A percentile compares a stretch with the other conserved stretches of the same genome.
Conservation (phyloP, 208 protist species). For the Acanthamoeba polyphaga region DNA sequence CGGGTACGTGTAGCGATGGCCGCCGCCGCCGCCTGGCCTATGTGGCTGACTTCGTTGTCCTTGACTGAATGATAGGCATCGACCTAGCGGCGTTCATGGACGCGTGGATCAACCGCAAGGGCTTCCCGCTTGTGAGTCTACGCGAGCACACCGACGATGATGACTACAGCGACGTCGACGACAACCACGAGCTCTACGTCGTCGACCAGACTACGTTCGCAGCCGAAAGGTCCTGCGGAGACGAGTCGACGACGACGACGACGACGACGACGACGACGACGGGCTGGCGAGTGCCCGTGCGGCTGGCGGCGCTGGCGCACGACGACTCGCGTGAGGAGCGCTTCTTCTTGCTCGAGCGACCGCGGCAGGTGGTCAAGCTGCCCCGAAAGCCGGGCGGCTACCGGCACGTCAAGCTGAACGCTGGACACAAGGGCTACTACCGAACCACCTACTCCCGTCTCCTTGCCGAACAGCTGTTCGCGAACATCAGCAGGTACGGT, state of each 20-base stretch:
- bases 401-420: conserved; percentile 81
- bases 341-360: conserved; percentile 41
- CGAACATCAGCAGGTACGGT: background rate
- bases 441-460: conserved; percentile 73
- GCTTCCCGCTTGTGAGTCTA: conserved; percentile 93
- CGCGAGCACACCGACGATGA: background rate
- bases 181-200: background rate
- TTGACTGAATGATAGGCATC: conserved; percentile 82
- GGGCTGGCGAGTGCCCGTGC: background rate
- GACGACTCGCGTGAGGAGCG: background rate
- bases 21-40: too few relatives aligned
- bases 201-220: background rate
- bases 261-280: background rate
- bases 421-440: conserved; percentile 80
- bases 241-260: too few relatives aligned
- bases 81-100: conserved; percentile 93
- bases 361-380: conserved; percentile 13
- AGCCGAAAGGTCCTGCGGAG: too few relatives aligned
- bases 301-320: background rate
- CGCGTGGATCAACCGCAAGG: conserved; percentile 94
- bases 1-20: background rate
- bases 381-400: conserved; percentile 25
- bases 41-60: background rate
- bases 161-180: background rate
- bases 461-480: conserved; percentile 27